phyloP scores from a whole-genome alignment of 345 rosid species.

The Limnanthes douglasii region DNA sequence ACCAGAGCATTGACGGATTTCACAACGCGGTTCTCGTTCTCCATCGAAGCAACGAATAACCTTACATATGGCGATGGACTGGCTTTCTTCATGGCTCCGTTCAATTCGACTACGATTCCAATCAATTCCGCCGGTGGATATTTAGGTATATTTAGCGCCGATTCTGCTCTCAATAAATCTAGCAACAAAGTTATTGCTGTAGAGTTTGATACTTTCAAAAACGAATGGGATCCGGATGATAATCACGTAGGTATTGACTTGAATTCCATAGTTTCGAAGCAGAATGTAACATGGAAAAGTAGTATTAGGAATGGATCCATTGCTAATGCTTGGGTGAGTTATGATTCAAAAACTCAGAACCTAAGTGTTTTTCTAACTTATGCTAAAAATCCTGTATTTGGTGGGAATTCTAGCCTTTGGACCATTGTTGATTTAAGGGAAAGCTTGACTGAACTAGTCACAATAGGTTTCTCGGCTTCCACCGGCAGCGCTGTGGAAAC shows the following conservation, averaged over 20 bases:
- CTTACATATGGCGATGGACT: slow-evolving; percentile 10
- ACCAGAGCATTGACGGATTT: slow-evolving; percentile 9
- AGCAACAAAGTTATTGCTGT: slow-evolving; percentile 15
- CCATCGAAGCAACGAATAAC: slow-evolving; percentile 4
- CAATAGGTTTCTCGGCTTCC: slow-evolving; percentile 32
- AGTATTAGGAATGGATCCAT: slow-evolving; percentile 12
- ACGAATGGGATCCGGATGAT: slow-evolving; percentile 19
- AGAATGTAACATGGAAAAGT: slow-evolving; percentile 18
- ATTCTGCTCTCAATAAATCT: slow-evolving; percentile 3
- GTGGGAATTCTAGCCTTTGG: slow-evolving; percentile 18
- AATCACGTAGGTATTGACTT: slow-evolving; percentile 28
- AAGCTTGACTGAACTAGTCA: slow-evolving; percentile 25
- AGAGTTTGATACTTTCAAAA: slow-evolving; percentile 18
- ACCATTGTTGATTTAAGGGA: slow-evolving; percentile 24
- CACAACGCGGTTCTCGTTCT: slow-evolving; percentile 14
- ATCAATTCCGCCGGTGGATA: slow-evolving; percentile 24
- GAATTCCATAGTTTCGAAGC: slow-evolving; percentile 12
- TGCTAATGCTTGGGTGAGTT: slow-evolving; percentile 14
- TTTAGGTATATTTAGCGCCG: slow-evolving; percentile 21
- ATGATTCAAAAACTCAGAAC: slow-evolving; percentile 21
- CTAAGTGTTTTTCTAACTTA: slow-evolving; percentile 34
- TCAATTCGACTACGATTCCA: slow-evolving; percentile 16
- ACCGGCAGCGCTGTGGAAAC: slow-evolving; percentile 2
- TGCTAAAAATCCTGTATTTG: slow-evolving; percentile 8
- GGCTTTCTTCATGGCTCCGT: slow-evolving; percentile 16